Evolutionary conservation across 495 filamentous ascomycete species (phyloP).

Genomic region (Rhizodiscina lignyota): DNA sequence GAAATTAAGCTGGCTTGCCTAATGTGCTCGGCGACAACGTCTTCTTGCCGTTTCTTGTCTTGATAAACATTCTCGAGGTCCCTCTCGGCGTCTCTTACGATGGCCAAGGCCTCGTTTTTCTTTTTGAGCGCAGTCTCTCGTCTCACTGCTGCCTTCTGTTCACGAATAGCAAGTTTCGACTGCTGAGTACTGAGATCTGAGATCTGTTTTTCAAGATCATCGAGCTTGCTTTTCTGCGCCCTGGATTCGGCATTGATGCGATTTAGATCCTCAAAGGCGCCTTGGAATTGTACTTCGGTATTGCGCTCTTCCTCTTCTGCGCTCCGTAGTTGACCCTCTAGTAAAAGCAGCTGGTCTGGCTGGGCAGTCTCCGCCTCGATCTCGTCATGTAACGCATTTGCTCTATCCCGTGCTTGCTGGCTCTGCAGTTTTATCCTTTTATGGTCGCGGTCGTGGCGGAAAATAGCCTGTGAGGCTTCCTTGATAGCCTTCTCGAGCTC

Average conservation of each 20-base stretch:
- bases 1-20: conserved; percentile 39
- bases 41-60: conserved; percentile 28
- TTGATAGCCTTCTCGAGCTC: too few species aligned
- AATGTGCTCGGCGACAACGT: conserved; percentile 35
- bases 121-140: conserved; percentile 38
- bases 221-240: conserved; percentile 22
- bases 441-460: too few species aligned
- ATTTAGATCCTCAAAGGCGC: conserved; percentile 32
- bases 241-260: conserved; percentile 34
- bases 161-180: conserved; percentile 41
- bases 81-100: conserved; percentile 30
- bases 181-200: conserved; percentile 25
- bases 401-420: conserved; percentile 14
- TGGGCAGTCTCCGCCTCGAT: neutral
- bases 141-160: conserved; percentile 28
- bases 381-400: conserved; percentile 8
- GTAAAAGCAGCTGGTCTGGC: conserved; percentile 2
- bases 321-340: conserved; percentile 12
- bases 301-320: conserved; percentile 36
- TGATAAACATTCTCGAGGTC: conserved; percentile 28
- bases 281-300: too few species aligned
- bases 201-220: conserved; percentile 27
- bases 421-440: too few species aligned
- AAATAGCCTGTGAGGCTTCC: too few species aligned
- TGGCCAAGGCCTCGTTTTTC: conserved; percentile 47